Base-by-base conservation (phyloP, 345 rosid species). In the Euphorbia peplus region DNA sequence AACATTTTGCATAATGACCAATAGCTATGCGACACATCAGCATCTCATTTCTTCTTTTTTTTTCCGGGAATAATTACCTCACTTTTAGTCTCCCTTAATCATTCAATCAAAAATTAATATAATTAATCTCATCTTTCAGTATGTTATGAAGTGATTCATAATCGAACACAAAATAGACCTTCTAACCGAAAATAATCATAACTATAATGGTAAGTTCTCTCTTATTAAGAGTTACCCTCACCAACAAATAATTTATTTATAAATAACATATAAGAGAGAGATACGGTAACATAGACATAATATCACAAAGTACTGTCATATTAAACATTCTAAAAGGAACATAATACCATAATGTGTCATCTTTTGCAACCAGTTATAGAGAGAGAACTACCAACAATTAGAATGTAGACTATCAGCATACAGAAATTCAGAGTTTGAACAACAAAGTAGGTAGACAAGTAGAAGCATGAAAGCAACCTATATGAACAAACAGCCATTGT, bases 121-220 rank as follows among this genome's bases (percentile, higher is more conserved):
- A 60, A 60, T 28, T 12, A 59, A 59, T 28, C n/a, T 51, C 28
- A 14, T 9, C 18, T 16, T 21, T 58, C 26, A 4, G 14, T 37
- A n/a, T 73, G 50, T 63, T 26, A 48, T 50, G 60, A 48, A 69
- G 53, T 65, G 75, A 72, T 50, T 72, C 42, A 60, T 60, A 60
- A 60, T 51, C 61, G 14, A 58, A 50, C 64, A 41, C 8, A 66
- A 60, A n/a, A 66, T 60, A 48, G 76, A 73, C 71, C n/a, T 52
- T 66, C 15, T 52, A 66, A 64, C 60, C 26, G 39, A 37, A 50
- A 13, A 50, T 52, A 58, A 22, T 66, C 24, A 53, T 5, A 26
- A 42, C 10, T 41, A 39, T 39, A 39, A 39, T 39, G 9, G 9
- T 46, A 39, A 25, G 41, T 51, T 7, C 21, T 53, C 41, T 63